Evolutionary conservation across 2,329 filamentous ascomycete species (phyloP), one percentile per base, ranked within the genome.

Genomic region (Neocatenulostroma microsporum): DNA sequence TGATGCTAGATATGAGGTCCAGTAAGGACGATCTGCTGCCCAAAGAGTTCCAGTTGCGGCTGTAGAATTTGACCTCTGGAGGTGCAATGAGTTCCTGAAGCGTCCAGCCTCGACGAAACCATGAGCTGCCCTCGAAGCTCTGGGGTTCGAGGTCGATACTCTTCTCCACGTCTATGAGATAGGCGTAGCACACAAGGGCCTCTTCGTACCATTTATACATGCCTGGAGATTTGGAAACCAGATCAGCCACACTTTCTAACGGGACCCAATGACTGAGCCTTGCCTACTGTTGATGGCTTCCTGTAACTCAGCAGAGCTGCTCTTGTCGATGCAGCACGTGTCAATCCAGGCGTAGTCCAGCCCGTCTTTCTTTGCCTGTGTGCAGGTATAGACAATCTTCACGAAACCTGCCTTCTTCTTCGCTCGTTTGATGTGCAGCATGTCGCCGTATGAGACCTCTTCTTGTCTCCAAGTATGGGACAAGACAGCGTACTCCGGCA

Each of bases 191-290:
- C 3, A 36, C 32, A 10, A n/a, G 19, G 9, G 47, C 39, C 12
- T 32, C 26, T 13, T 31, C 13, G 25, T 51, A 51, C 47, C 47
- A 51, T n/a, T n/a, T n/a, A n/a, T n/a, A n/a, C n/a, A n/a, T n/a
- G n/a, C n/a, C n/a, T n/a, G n/a, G n/a, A n/a, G n/a, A n/a, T n/a
- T n/a, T n/a, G n/a, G n/a, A n/a, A n/a, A n/a, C n/a, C n/a, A n/a
- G n/a, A n/a, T n/a, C n/a, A n/a, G n/a, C n/a, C n/a, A n/a, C n/a
- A n/a, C n/a, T n/a, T n/a, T n/a, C n/a, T n/a, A n/a, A n/a, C n/a
- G n/a, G n/a, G n/a, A n/a, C n/a, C 42, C 42, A 45, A n/a, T n/a
- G n/a, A n/a, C n/a, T n/a, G n/a, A n/a, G n/a, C n/a, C n/a, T n/a
- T n/a, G 42, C 42, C 41, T 44, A 6, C 30, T 31, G 19, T 39